Evolutionary conservation across 2,329 filamentous ascomycete species (phyloP).

Genomic region (Neopestalotiopsis sp.): DNA sequence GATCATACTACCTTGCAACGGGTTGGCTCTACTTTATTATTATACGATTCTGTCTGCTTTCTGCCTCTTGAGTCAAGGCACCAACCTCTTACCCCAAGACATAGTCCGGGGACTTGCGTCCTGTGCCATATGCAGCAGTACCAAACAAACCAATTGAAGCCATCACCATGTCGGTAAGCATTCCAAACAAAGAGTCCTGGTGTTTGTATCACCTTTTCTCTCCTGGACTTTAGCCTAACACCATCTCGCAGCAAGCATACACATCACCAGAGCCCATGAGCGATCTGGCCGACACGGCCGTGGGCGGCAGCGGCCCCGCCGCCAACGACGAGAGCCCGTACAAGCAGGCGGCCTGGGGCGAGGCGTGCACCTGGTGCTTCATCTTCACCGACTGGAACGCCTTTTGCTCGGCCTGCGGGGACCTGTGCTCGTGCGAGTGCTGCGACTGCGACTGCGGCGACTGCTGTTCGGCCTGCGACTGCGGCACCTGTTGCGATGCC

Average conservation of each 20-base stretch:
- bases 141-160: not conserved
- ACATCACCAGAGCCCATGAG: constrained; percentile 3
- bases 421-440: constrained; percentile 2
- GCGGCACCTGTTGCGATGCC: not conserved
- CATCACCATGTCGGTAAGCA: constrained; percentile 2
- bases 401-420: not conserved
- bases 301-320: not conserved
- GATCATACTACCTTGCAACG: too few relatives aligned
- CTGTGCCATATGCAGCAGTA: too few relatives aligned
- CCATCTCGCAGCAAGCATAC: not conserved
- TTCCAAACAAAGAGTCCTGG: not conserved
- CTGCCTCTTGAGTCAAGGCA: too few relatives aligned
- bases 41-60: too few relatives aligned
- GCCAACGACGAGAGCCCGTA: not conserved
- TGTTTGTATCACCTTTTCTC: too few relatives aligned
- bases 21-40: too few relatives aligned
- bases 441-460: not conserved
- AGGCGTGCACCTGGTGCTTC: constrained; percentile 6
- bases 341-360: not conserved
- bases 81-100: too few relatives aligned
- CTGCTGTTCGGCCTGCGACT: constrained; percentile 2
- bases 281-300: not conserved
- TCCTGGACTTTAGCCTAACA: not conserved
- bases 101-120: too few relatives aligned
- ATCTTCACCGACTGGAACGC: constrained; percentile 11